phyloP scores from a whole-genome alignment of 2,329 filamentous ascomycete species.

The Exophiala bonariae region DNA sequence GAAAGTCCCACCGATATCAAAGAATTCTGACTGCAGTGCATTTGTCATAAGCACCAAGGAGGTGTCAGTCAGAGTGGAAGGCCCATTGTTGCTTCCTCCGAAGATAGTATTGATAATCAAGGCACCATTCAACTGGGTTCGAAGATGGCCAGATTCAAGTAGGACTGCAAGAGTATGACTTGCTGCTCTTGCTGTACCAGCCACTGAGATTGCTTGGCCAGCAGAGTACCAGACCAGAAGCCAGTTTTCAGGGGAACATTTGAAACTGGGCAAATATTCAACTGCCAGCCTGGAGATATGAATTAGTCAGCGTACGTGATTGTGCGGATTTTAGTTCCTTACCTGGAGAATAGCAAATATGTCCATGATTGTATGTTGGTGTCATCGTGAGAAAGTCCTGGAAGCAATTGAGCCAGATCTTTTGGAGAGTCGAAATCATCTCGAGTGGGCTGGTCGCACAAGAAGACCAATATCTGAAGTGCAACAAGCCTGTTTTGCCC shows the following conservation, averaged over 20 bases:
- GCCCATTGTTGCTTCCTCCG: conserved; percentile 74
- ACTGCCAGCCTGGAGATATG: neutral
- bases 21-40: conserved; percentile 62
- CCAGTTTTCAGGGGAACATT: conserved; percentile 12
- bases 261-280: neutral
- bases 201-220: conserved; percentile 13
- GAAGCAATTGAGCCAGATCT: conserved; percentile 7
- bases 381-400: conserved; percentile 15
- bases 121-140: conserved; percentile 5
- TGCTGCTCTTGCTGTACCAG: conserved; percentile 17
- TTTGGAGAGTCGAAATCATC: conserved; percentile 4
- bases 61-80: conserved; percentile 75
- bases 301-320: neutral
- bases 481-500: conserved; percentile 19
- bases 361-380: conserved; percentile 17
- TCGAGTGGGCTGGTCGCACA: conserved; percentile 13
- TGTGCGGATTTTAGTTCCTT: neutral
- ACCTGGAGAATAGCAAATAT: conserved; percentile 18
- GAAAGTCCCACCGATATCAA: conserved; percentile 67
- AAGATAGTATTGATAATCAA: conserved; percentile 18
- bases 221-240: conserved; percentile 20
- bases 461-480: conserved; percentile 21
- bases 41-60: conserved; percentile 71
- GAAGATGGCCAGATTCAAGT: conserved; percentile 11
- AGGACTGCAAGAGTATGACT: conserved; percentile 19